Percentiles rank a stretch among this genome's conserved stretches.
Evolutionary conservation across 2,329 filamentous ascomycete genomes (phyloP).

Genomic region (Aspergillus eucalypticola): DNA sequence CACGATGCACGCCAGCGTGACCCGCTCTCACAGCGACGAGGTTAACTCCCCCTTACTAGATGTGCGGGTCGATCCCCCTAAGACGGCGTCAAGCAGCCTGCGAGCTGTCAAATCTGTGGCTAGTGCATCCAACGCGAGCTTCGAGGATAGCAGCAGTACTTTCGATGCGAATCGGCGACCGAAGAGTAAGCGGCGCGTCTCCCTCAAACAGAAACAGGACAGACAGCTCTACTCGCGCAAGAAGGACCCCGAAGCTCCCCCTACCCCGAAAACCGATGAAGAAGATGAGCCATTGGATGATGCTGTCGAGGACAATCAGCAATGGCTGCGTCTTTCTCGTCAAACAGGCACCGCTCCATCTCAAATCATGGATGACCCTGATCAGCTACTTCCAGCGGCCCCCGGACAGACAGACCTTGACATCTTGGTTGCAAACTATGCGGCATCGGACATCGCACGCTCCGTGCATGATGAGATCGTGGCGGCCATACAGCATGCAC

Average conservation of each 20-base stretch:
- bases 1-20: constrained; percentile 86
- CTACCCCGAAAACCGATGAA: constrained; percentile 64
- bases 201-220: constrained; percentile 82
- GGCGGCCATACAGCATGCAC: constrained; percentile 64
- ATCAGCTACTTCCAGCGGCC: constrained; percentile 61
- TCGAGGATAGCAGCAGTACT: constrained; percentile 63
- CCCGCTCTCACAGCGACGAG: constrained; percentile 56
- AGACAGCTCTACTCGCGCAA: constrained; percentile 86
- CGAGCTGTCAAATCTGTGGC: constrained; percentile 87
- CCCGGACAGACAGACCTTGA: constrained; percentile 75
- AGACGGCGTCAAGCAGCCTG: constrained; percentile 80
- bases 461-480: constrained; percentile 77
- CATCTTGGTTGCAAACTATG: constrained; percentile 73
- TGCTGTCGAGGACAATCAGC: constrained; percentile 53
- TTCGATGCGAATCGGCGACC: constrained; percentile 66
- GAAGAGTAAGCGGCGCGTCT: constrained; percentile 71
- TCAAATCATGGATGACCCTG: constrained; percentile 68
- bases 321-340: constrained; percentile 62
- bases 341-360: constrained; percentile 57
- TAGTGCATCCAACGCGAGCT: constrained; percentile 75
- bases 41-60: constrained; percentile 56
- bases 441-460: constrained; percentile 72
- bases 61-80: constrained; percentile 60
- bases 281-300: constrained; percentile 57
- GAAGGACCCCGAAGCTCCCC: constrained; percentile 58